Percentiles rank a stretch among this genome's conserved stretches.
phyloP scores from a whole-genome alignment of 108 stramenopile species.

The Nannochloropsis gaditana region DNA sequence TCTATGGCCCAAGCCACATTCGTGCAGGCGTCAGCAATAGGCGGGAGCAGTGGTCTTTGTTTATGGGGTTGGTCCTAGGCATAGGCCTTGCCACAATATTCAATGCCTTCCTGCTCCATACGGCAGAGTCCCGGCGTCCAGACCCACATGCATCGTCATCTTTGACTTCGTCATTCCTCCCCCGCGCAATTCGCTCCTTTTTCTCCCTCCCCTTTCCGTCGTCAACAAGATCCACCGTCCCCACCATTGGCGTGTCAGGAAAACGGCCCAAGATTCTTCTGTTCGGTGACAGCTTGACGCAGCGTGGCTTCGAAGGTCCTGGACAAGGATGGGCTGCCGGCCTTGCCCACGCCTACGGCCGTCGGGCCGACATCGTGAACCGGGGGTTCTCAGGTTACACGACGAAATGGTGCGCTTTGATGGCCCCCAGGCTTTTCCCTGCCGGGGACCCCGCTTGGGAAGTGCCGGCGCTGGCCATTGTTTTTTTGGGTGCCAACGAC shows the following conservation, averaged over 20 bases:
- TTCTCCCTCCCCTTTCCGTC: neutral
- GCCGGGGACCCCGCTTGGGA: slow-evolving; percentile 1
- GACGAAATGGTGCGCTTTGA: neutral
- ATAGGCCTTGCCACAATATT: neutral
- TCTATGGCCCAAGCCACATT: neutral
- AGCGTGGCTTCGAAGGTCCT: slow-evolving; percentile 15
- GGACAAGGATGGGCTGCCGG: neutral
- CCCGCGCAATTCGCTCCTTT: neutral
- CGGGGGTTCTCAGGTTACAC: neutral
- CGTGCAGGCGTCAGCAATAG: neutral
- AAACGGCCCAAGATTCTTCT: slow-evolving; percentile 16
- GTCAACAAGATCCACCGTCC: neutral
- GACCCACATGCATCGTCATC: too few species aligned
- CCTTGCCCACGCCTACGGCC: neutral
- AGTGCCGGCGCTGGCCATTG: neutral
- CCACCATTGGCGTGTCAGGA: neutral
- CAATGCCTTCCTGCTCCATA: neutral
- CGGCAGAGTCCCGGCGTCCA: neutral
- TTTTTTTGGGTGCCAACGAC: slow-evolving; percentile 13
- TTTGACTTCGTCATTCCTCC: neutral
- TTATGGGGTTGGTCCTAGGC: neutral
- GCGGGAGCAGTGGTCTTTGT: neutral
- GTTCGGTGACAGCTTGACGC: slow-evolving; percentile 3
- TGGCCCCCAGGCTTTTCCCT: neutral
- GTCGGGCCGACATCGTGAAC: slow-evolving; percentile 4